These are phyloP conservation scores for Agrocybe chaxingu DNA, from an alignment of 768 basidiomycete species.

Conservation along the genomic window DNA sequence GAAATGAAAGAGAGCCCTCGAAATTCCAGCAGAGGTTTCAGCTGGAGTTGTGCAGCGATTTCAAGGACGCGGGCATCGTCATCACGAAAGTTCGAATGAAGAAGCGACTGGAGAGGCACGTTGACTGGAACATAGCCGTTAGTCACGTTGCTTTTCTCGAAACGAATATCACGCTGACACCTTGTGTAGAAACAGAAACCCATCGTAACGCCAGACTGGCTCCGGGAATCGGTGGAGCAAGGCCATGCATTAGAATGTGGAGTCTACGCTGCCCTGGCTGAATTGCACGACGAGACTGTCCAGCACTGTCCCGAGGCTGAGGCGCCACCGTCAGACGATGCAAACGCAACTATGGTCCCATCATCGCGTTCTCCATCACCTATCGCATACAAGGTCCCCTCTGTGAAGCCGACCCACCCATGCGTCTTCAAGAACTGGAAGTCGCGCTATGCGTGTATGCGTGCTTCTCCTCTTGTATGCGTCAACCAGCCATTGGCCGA, in stretches of 20 bases:
- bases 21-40: slow-evolving; percentile 3
- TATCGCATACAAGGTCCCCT: neutral
- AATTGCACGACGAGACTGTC: slow-evolving; percentile 46
- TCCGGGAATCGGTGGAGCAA: slow-evolving; percentile 51
- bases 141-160: slow-evolving; percentile 19
- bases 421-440: slow-evolving; percentile 29
- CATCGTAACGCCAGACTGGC: slow-evolving; percentile 72
- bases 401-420: slow-evolving; percentile 19
- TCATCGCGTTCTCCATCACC: slow-evolving; percentile 1
- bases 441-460: slow-evolving; percentile 53
- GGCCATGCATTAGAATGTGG: slow-evolving; percentile 46
- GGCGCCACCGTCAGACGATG: neutral
- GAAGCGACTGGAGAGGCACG: slow-evolving; percentile 66
- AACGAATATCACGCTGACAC: neutral
- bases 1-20: neutral
- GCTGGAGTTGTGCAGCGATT: slow-evolving; percentile 33
- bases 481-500: slow-evolving; percentile 60
- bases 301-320: slow-evolving; percentile 38
- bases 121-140: slow-evolving; percentile 65
- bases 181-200: slow-evolving; percentile 54
- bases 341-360: neutral
- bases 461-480: slow-evolving; percentile 65
- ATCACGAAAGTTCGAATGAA: slow-evolving; percentile 66
- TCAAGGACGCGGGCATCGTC: slow-evolving; percentile 57
- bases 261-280: slow-evolving; percentile 53